Evolutionary conservation across 768 basidiomycete genomes (phyloP), one percentile per base, ranked within the genome.

Genomic region (Mycena maculata): DNA sequence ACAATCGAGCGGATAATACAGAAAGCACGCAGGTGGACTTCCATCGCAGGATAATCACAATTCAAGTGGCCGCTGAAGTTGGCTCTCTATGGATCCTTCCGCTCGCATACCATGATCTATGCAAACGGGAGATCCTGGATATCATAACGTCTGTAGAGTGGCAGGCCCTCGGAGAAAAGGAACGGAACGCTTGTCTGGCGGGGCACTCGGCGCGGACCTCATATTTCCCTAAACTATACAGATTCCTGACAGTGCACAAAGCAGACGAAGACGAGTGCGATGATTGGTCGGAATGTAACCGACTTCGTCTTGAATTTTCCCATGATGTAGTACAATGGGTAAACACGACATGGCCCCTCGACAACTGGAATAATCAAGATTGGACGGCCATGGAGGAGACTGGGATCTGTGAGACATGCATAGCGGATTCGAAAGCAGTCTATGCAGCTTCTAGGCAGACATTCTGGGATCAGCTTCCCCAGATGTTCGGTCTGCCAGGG

Each of bases 51-150:
- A 0, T 48, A 1, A 16, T 18, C 0, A 38, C 45, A 20, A 38
- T 63, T 11, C 1, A 10, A 2, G 22, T 20, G 1, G 63, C 63
- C 7, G 23, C 55, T 1, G 55, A 65, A 22, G 63, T 65, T 4
- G 63, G 49, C 10, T 56, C 56, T 13, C 20, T 52, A 10, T 65
- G 63, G 63, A 56, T 65, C n/a, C 56, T 65, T 2, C 56, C 63
- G 2, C 30, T 44, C 9, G 49, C 41, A 4, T 65, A 65, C 20
- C 49, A 65, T 22, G 63, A 52, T 15, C 1, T 58, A 1, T 65
- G 63, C 39, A 58, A 23, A 57, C 42, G 12, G 0, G 2, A 20
- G 0, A 20, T 58, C 18, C 9, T 3, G 13, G 28, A 2, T 1
- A 42, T 52, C 25, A 2, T 65, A 13, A 8, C 27, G 3, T 2